A percentile compares a stretch with the other conserved stretches of the same genome.
These are phyloP conservation scores for Colletotrichum scovillei DNA, from an alignment of 2,329 filamentous ascomycete genomes.

Conservation along the genomic window DNA sequence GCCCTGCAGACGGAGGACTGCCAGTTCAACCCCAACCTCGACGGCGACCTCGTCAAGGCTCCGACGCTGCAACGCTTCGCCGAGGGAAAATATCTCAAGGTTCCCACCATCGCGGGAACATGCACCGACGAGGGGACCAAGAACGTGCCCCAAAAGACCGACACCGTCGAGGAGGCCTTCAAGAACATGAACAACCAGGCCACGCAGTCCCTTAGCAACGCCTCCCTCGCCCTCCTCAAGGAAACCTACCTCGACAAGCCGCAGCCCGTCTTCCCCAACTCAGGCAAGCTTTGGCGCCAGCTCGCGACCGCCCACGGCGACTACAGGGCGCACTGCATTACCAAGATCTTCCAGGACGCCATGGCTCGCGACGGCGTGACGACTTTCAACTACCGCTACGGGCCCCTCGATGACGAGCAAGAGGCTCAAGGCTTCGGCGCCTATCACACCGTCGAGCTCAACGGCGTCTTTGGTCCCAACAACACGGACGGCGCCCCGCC, in stretches of 20 bases:
- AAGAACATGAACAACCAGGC: conserved; percentile 50
- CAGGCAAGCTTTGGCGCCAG: conserved; percentile 51
- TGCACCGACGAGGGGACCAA: conserved; percentile 52
- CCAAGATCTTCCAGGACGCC: conserved; percentile 43
- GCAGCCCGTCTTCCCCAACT: conserved; percentile 43
- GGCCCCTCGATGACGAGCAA: conserved; percentile 70
- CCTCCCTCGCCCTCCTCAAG: conserved; percentile 46
- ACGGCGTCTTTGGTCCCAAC: conserved; percentile 74
- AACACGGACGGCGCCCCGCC: conserved; percentile 63
- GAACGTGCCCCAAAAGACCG: conserved; percentile 43
- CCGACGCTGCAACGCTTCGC: conserved; percentile 60
- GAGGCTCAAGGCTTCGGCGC: conserved; percentile 69
- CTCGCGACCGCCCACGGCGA: conserved; percentile 49
- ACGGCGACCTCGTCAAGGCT: conserved; percentile 62
- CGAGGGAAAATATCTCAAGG: conserved; percentile 61
- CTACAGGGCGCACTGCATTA: conserved; percentile 49
- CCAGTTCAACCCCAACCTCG: conserved; percentile 56
- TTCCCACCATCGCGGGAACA: conserved; percentile 62
- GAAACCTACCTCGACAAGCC: conserved; percentile 50
- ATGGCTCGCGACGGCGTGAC: conserved; percentile 46
- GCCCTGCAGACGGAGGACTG: conserved; percentile 38
- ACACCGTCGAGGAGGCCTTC: conserved; percentile 47
- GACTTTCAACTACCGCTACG: conserved; percentile 77
- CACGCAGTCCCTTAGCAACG: conserved; percentile 44
- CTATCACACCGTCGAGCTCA: conserved; percentile 74